phyloP scores from a whole-genome alignment of 108 stramenopile genomes.

The Fragilaria radians region DNA sequence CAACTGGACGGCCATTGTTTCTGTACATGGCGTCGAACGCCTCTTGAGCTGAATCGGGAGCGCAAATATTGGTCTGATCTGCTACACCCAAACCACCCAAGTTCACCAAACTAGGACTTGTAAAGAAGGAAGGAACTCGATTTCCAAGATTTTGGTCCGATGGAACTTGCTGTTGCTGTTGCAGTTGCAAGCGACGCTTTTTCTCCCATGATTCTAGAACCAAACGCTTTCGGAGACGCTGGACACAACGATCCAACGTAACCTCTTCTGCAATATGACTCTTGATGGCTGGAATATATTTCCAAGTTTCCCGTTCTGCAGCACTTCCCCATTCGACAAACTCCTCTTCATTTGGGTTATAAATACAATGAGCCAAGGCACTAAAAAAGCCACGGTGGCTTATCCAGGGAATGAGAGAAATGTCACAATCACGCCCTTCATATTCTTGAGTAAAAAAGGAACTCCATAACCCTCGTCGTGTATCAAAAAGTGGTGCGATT shows the following conservation, averaged over 20 bases:
- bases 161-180: not conserved
- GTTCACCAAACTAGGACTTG: constrained; percentile 73
- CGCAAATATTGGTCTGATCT: constrained; percentile 49
- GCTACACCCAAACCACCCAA: constrained; percentile 62
- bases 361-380: constrained; percentile 74
- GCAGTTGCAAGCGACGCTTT: constrained; percentile 19
- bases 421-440: constrained; percentile 90
- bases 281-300: constrained; percentile 79
- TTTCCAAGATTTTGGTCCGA: constrained; percentile 10
- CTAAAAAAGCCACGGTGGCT: constrained; percentile 72
- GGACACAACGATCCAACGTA: constrained; percentile 80
- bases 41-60: not conserved
- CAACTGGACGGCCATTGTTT: not conserved
- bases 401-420: constrained; percentile 93
- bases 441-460: constrained; percentile 90
- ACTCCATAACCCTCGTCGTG: constrained; percentile 57
- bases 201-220: constrained; percentile 62
- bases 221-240: constrained; percentile 68
- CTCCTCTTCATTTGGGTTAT: constrained; percentile 84
- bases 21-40: not conserved
- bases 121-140: constrained; percentile 72
- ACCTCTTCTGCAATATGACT: constrained; percentile 81
- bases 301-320: constrained; percentile 86
- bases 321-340: constrained; percentile 74
- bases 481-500: constrained; percentile 77